These are phyloP conservation scores for Herpotrichia juniperi DNA, from an alignment of 2,329 filamentous ascomycete genomes.

Conservation along the genomic window DNA sequence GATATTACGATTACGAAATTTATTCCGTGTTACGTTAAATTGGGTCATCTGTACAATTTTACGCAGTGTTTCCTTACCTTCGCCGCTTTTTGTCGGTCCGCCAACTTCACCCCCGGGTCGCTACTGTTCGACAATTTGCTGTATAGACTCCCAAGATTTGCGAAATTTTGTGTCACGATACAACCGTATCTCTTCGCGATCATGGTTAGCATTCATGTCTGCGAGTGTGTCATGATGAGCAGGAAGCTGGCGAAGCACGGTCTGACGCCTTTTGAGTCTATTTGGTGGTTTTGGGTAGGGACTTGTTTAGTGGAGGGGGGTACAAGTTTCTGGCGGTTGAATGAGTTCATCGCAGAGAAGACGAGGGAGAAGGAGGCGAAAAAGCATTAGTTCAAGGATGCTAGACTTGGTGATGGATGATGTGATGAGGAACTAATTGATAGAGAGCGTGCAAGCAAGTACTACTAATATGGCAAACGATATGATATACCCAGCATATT, in stretches of 20 bases:
- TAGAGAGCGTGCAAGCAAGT: too few species aligned
- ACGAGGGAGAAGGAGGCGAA: conserved; percentile 39
- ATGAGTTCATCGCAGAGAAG: conserved; percentile 32
- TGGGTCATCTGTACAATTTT: conserved; percentile 60
- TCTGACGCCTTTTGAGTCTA: conserved; percentile 53
- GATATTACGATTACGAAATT: conserved; percentile 62
- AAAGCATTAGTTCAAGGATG: conserved; percentile 35
- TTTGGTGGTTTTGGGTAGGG: conserved; percentile 63
- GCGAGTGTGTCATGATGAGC: conserved; percentile 63
- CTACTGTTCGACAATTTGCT: conserved; percentile 52
- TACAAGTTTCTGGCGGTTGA: conserved; percentile 52
- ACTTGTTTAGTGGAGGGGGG: conserved; percentile 61
- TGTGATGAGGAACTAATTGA: background rate
- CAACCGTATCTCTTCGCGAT: conserved; percentile 64
- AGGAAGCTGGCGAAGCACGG: conserved; percentile 57
- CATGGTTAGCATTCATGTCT: conserved; percentile 68
- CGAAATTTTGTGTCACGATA: conserved; percentile 62
- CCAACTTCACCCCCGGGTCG: conserved; percentile 42
- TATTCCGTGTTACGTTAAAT: conserved; percentile 54
- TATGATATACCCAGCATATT: too few species aligned
- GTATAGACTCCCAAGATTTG: conserved; percentile 59
- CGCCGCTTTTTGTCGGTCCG: conserved; percentile 27
- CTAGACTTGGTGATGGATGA: background rate
- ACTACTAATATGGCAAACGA: too few species aligned
- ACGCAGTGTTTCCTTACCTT: conserved; percentile 46